Evolutionary conservation across 1,284 basidiomycete species (phyloP).

Genomic region (Pseudozyma tsukubaensis): DNA sequence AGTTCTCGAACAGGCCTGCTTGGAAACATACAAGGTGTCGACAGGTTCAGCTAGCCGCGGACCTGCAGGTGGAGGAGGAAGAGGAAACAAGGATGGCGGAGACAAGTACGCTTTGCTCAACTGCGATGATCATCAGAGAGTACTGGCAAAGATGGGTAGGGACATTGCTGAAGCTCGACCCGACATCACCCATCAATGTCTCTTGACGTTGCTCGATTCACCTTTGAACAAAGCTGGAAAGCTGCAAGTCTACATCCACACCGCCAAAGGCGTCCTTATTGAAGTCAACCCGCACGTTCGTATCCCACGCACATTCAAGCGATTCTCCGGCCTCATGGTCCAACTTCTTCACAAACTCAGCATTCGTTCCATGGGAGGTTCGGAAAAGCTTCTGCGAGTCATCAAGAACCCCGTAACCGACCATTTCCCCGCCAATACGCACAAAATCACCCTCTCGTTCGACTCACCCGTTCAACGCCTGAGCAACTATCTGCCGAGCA

Average conservation of each 20-base stretch:
- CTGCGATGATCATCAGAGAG: conserved; percentile 99
- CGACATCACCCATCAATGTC: conserved; percentile 99
- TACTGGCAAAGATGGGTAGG: conserved; percentile 94
- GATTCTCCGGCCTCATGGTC: conserved; percentile 98
- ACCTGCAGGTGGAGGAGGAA: conserved; percentile 69
- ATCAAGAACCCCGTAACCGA: conserved; percentile 98
- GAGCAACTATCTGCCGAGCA: conserved; percentile 81
- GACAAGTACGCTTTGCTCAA: conserved; percentile 97
- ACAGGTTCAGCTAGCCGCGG: conserved; percentile 69
- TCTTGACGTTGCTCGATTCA: conserved; percentile 95
- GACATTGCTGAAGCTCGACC: conserved; percentile 98
- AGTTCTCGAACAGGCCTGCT: conserved; percentile 89
- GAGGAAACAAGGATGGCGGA: conserved; percentile 56
- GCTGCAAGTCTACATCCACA: conserved; percentile 98
- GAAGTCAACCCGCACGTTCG: conserved; percentile 98
- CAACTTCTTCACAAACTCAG: conserved; percentile 96
- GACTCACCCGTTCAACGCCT: conserved; percentile 87
- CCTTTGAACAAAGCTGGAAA: conserved; percentile 97
- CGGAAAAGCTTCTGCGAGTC: conserved; percentile 95
- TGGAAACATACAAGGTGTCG: conserved; percentile 92
- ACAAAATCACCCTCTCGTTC: conserved; percentile 88
- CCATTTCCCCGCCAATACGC: conserved; percentile 93
- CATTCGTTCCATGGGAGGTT: conserved; percentile 94
- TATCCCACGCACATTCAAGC: conserved; percentile 97
- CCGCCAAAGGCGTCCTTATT: conserved; percentile 93